Evolutionary conservation across 2,329 filamentous ascomycete genomes (phyloP).

Genomic region (Sarocladium kiliense): DNA sequence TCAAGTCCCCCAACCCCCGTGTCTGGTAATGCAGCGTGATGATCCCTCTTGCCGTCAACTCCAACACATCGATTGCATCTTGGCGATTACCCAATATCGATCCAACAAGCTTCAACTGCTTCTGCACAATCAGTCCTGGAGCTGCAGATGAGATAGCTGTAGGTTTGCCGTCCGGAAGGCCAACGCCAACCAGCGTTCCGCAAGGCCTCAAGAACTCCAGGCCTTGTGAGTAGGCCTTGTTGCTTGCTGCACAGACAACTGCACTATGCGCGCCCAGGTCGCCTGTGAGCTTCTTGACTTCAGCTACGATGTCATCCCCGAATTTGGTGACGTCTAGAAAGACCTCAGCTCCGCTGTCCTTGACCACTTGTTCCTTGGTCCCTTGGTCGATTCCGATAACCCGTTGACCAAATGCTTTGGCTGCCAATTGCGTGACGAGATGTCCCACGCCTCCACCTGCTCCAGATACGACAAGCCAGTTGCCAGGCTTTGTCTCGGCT

Average conservation of each 20-base stretch:
- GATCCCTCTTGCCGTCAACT: not conserved
- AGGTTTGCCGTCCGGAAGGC: conserved; percentile 15
- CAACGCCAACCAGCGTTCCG: conserved; percentile 23
- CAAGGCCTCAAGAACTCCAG: conserved; percentile 20
- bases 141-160: conserved; percentile 37
- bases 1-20: not conserved
- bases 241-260: conserved; percentile 19
- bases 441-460: conserved; percentile 22
- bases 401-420: not conserved
- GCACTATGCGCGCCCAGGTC: conserved; percentile 16
- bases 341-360: conserved; percentile 21
- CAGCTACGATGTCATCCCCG: conserved; percentile 33
- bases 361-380: conserved; percentile 16
- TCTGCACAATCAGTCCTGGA: conserved; percentile 33
- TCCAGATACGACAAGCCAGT: not conserved
- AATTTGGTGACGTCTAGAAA: conserved; percentile 43
- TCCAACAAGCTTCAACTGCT: conserved; percentile 41
- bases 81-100: conserved; percentile 44
- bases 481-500: not conserved
- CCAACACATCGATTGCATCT: conserved; percentile 23
- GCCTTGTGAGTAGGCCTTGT: conserved; percentile 17
- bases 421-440: not conserved
- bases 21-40: not conserved
- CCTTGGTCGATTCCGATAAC: conserved; percentile 10
- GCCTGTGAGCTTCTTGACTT: conserved; percentile 14